phyloP scores from a whole-genome alignment of 1,139 yeast species.

The Saccharomycopsis hybrid region DNA sequence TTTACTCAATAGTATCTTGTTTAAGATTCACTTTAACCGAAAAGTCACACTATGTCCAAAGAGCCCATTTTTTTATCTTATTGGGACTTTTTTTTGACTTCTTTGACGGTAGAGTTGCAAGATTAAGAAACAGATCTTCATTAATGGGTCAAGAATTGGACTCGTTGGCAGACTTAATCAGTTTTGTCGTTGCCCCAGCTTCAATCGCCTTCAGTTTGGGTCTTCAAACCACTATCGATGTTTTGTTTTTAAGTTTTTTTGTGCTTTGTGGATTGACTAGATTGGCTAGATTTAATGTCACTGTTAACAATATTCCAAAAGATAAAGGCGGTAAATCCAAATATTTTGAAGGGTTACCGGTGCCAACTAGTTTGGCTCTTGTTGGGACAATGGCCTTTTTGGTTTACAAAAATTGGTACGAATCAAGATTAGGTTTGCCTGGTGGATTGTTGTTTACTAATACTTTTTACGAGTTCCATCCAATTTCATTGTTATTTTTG shows the following conservation, averaged over 20 bases:
- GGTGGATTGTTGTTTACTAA: constrained; percentile 54
- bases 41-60: constrained; percentile 63
- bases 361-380: constrained; percentile 77
- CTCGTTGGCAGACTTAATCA: constrained; percentile 87
- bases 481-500: constrained; percentile 52
- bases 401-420: constrained; percentile 43
- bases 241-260: constrained; percentile 69
- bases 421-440: constrained; percentile 43
- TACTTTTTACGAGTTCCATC: constrained; percentile 66
- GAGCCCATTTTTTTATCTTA: constrained; percentile 84
- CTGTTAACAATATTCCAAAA: constrained; percentile 88
- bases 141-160: constrained; percentile 97
- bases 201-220: constrained; percentile 90
- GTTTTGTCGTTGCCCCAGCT: constrained; percentile 93
- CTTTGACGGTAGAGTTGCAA: constrained; percentile 94
- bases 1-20: constrained; percentile 82
- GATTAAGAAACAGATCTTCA: constrained; percentile 86
- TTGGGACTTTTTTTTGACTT: constrained; percentile 92
- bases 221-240: constrained; percentile 76
- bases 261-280: constrained; percentile 92
- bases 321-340: constrained; percentile 76
- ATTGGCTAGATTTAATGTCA: constrained; percentile 90
- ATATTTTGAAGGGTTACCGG: constrained; percentile 90
- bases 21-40: constrained; percentile 70
- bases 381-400: constrained; percentile 67